A percentile compares a stretch with the other conserved stretches of the same genome.
Evolutionary conservation across 148 eudicot species (phyloP).

Genomic region (Diospyros lotus): DNA sequence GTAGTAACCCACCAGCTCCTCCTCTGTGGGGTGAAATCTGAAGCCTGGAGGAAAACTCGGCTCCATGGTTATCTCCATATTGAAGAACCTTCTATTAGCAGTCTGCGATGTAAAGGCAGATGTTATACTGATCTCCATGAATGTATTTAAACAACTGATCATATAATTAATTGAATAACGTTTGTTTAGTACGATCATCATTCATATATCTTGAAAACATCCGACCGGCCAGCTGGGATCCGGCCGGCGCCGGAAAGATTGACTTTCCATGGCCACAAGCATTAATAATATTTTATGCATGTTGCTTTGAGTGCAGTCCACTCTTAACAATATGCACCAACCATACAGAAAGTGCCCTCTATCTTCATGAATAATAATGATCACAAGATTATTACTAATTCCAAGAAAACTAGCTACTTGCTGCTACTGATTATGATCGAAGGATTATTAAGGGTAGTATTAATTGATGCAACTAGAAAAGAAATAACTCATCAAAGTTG

Average conservation of each 20-base stretch:
- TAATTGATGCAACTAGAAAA: too few species aligned
- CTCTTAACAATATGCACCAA: conserved; percentile 35
- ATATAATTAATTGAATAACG: conserved; percentile 7
- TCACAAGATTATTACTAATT: not conserved
- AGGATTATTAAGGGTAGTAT: too few species aligned
- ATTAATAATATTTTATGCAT: conserved; percentile 13
- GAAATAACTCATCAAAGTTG: too few species aligned
- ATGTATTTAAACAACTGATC: too few species aligned
- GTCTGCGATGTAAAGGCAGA: too few species aligned
- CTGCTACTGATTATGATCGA: too few species aligned
- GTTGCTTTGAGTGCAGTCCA: conserved; percentile 83
- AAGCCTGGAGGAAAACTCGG: conserved; percentile 89
- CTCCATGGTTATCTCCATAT: conserved; percentile 23
- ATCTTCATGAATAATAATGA: not conserved
- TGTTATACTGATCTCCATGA: too few species aligned
- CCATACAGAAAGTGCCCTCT: not conserved
- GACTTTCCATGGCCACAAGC: conserved; percentile 36
- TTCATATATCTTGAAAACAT: not conserved
- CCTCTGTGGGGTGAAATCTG: conserved; percentile 91
- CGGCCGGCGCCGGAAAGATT: conserved; percentile 37
- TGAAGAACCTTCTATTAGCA: not conserved
- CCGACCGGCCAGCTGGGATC: too few species aligned
- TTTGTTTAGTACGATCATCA: not conserved
- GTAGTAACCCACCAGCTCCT: conserved; percentile 85
- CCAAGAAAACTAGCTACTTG: not conserved